Evolutionary conservation across 495 filamentous ascomycete genomes (phyloP).

Genomic region (Aspergillus bertholletiae): DNA sequence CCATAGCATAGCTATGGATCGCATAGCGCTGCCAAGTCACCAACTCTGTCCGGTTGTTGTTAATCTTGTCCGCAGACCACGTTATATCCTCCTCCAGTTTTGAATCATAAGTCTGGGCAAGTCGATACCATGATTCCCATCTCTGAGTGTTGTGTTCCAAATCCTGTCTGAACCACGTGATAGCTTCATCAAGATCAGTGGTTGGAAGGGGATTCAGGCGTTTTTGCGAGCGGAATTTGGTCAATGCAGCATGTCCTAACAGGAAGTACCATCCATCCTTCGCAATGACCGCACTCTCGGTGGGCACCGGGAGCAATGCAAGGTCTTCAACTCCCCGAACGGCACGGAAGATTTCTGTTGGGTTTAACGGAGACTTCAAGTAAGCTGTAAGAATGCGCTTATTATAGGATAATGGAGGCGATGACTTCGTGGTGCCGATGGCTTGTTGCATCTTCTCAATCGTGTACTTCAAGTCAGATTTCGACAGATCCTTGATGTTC

Average conservation of each 20-base stretch:
- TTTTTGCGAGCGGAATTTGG: slow-evolving; percentile 84
- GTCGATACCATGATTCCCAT: slow-evolving; percentile 96
- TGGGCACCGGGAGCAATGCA: slow-evolving; percentile 46
- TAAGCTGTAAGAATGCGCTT: slow-evolving; percentile 70
- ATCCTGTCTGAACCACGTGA: slow-evolving; percentile 78
- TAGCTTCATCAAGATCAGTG: slow-evolving; percentile 81
- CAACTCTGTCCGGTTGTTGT: slow-evolving; percentile 74
- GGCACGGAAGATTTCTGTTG: slow-evolving; percentile 72
- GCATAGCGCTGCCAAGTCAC: slow-evolving; percentile 72
- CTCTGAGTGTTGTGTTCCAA: slow-evolving; percentile 77
- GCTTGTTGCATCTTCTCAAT: slow-evolving; percentile 85
- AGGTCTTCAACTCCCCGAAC: slow-evolving; percentile 71
- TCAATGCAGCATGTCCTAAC: slow-evolving; percentile 80
- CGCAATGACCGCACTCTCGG: slow-evolving; percentile 58
- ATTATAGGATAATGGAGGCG: slow-evolving; percentile 69
- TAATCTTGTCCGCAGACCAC: slow-evolving; percentile 95
- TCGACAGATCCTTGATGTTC: slow-evolving; percentile 86
- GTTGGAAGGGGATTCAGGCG: slow-evolving; percentile 71
- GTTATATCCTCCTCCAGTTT: slow-evolving; percentile 88
- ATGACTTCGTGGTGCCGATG: slow-evolving; percentile 63
- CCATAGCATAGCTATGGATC: slow-evolving; percentile 93
- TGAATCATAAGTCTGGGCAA: slow-evolving; percentile 87
- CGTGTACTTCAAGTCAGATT: slow-evolving; percentile 79
- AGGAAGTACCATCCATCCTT: slow-evolving; percentile 91
- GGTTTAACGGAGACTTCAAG: slow-evolving; percentile 76